Percentiles rank a stretch among this genome's conserved stretches.
phyloP scores from a whole-genome alignment of 805 yeast species.

The Wickerhamiella parazyma region DNA sequence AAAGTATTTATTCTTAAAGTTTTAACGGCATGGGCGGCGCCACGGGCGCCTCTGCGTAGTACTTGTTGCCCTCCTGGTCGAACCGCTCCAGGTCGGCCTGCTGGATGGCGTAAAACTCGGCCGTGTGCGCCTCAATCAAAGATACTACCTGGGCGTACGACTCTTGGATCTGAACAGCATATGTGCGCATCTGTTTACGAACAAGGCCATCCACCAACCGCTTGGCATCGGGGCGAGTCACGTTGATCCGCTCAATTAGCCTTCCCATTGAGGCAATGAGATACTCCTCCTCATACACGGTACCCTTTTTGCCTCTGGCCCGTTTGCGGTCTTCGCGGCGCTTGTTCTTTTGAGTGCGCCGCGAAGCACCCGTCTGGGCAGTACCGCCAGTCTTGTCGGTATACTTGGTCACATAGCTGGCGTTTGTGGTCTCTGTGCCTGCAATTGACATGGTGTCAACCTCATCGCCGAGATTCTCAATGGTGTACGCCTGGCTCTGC shows the following conservation, averaged over 20 bases:
- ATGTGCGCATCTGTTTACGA: constrained; percentile 58
- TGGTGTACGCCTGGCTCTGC: constrained; percentile 73
- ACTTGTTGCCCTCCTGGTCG: constrained; percentile 78
- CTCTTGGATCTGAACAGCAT: constrained; percentile 70
- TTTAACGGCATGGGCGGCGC: constrained; percentile 13
- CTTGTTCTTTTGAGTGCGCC: constrained; percentile 81
- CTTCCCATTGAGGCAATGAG: constrained; percentile 79
- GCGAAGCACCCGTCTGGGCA: constrained; percentile 89
- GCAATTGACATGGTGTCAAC: constrained; percentile 90
- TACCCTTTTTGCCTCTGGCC: constrained; percentile 96
- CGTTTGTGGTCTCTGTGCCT: constrained; percentile 85
- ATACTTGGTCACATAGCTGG: constrained; percentile 86
- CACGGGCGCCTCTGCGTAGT: constrained; percentile 35
- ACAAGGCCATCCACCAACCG: constrained; percentile 61
- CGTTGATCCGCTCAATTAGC: constrained; percentile 64
- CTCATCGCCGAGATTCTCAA: constrained; percentile 43
- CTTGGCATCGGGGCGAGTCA: constrained; percentile 60
- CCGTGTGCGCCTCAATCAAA: constrained; percentile 44
- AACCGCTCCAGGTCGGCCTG: constrained; percentile 80
- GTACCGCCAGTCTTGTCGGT: constrained; percentile 95
- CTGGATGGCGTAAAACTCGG: constrained; percentile 66
- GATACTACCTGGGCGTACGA: constrained; percentile 44
- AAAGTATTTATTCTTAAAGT: background rate
- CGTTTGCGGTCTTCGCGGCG: constrained; percentile 91
- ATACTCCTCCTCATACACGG: constrained; percentile 94